phyloP scores from a whole-genome alignment of 1,284 basidiomycete species.

The Naganishia cerealis region DNA sequence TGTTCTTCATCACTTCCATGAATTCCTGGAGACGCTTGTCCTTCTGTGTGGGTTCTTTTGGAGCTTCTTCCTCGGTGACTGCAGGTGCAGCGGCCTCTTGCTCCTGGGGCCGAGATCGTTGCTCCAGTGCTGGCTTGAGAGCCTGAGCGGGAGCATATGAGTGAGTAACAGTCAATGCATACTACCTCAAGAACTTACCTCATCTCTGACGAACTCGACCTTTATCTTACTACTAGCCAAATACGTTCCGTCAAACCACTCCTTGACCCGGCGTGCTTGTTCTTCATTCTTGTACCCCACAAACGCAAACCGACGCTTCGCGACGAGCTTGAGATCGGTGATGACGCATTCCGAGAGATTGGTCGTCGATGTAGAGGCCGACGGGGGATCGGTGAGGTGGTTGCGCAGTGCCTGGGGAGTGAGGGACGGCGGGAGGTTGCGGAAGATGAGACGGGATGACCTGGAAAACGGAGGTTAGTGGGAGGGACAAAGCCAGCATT shows the following conservation, averaged over 20 bases:
- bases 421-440: slow-evolving; percentile 74
- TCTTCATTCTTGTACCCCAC: slow-evolving; percentile 80
- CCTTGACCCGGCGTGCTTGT: slow-evolving; percentile 72
- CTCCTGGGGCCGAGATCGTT: slow-evolving; percentile 8
- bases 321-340: slow-evolving; percentile 84
- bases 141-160: background rate
- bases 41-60: slow-evolving; percentile 53
- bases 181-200: slow-evolving; percentile 27
- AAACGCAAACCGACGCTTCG: slow-evolving; percentile 85
- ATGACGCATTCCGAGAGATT: slow-evolving; percentile 55
- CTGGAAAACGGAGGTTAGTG: slow-evolving; percentile 2
- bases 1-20: slow-evolving; percentile 53
- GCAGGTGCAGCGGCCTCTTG: background rate
- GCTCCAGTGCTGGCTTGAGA: slow-evolving; percentile 26
- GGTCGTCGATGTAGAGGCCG: slow-evolving; percentile 63
- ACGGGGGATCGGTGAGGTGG: slow-evolving; percentile 60
- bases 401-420: slow-evolving; percentile 61
- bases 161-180: background rate
- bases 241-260: slow-evolving; percentile 85
- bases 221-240: slow-evolving; percentile 71
- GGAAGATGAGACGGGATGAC: slow-evolving; percentile 83
- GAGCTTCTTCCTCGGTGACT: slow-evolving; percentile 62
- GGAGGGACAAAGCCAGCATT: background rate
- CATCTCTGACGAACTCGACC: slow-evolving; percentile 70
- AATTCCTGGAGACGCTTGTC: slow-evolving; percentile 65